Evolutionary conservation across 148 eudicot genomes (phyloP), one percentile per base, ranked within the genome.

Genomic region (Polygonum maritimum): DNA sequence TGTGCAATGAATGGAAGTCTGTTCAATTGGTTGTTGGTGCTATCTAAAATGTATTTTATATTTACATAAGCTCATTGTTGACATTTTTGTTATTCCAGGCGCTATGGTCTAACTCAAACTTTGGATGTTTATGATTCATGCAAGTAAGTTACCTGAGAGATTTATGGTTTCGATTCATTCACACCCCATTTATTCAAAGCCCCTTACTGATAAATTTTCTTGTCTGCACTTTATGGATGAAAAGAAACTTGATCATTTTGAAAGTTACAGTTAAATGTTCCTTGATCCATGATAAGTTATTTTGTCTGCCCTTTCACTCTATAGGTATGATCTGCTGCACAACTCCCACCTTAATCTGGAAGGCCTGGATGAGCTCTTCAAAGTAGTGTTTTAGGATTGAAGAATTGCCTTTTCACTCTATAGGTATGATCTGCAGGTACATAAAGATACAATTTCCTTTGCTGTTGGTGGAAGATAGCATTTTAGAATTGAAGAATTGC

Each of bases 121-220:
- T 97, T 97, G 33, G 98, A 95, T 81, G 91, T 95, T 39, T 92
- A 95, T 75, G 98, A 92, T 81, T 95, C 98, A n/a, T 90, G 94
- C 98, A 95, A 95, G 98, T 95, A 88, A 90, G 98, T 86, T 44
- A 65, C 81, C 22, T 26, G 31, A 26, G 31, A 26, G 0, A 26
- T 26, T 26, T 26, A 26, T 26, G 31, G 31, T 26, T 26, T 26
- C 31, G 31, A 26, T 26, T 26, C 31, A 26, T 26, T 26, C 31
- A 1, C 31, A 26, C 1, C 31, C 31, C 31, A 26, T 26, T 26
- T 26, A 26, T 26, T 26, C 31, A 26, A 26, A 26, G 31, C 31
- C 31, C 31, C 31, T 48, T 26, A 1, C 0, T 26, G 31, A 26
- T 26, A 26, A 26, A 26, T 26, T 26, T 26, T 26, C 31, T 26